Evolutionary conservation across 345 rosid genomes (phyloP).

Genomic region (Brassica incana): DNA sequence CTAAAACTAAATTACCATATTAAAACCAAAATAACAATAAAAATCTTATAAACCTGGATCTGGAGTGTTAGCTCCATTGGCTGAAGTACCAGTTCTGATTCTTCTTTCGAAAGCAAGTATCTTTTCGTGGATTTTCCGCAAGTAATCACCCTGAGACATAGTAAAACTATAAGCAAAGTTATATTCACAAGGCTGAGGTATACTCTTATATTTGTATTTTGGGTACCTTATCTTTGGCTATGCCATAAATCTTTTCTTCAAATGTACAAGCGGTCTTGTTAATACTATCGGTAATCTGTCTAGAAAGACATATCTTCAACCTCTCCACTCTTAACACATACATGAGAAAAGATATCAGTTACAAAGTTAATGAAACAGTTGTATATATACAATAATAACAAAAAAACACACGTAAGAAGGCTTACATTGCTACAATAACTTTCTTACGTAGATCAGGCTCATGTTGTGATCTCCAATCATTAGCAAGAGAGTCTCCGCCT

Average conservation of each 20-base stretch:
- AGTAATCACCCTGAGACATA: background rate
- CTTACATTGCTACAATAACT: conserved; percentile 61
- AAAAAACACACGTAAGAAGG: background rate
- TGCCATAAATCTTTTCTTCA: background rate
- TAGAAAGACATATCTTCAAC: background rate
- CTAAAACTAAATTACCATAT: background rate
- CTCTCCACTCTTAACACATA: background rate
- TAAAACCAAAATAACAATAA: background rate
- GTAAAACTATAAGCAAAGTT: background rate
- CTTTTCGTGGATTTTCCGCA: background rate
- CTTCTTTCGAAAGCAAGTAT: conserved; percentile 3
- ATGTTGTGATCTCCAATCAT: conserved; percentile 68
- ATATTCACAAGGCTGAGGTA: background rate
- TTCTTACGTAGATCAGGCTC: conserved; percentile 47
- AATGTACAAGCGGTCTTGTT: background rate
- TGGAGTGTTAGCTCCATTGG: background rate
- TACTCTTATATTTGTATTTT: background rate
- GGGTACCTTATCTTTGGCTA: background rate
- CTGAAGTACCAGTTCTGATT: background rate
- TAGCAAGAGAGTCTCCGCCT: conserved; percentile 46
- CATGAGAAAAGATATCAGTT: background rate
- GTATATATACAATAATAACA: background rate
- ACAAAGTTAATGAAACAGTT: background rate
- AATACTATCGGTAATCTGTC: background rate
- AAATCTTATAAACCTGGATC: background rate